Evolutionary conservation across 2,329 filamentous ascomycete genomes (phyloP).

Genomic region (Penicillium oxalicum): DNA sequence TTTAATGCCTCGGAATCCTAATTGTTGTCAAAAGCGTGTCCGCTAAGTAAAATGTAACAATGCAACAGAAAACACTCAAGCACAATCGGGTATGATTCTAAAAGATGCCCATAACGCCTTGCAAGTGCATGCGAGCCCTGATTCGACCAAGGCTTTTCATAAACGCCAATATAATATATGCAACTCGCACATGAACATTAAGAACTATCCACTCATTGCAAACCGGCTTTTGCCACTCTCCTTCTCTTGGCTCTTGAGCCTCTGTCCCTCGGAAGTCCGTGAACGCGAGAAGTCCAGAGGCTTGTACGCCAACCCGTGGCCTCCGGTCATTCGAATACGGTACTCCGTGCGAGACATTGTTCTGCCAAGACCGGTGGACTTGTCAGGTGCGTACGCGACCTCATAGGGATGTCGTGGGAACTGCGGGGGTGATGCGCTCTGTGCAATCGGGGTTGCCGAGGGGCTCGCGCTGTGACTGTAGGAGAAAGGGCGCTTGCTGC

Average conservation of each 20-base stretch:
- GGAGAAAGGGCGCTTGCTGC: conserved; percentile 12
- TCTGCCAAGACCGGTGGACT: conserved; percentile 33
- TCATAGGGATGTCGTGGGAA: conserved; percentile 34
- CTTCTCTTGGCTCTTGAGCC: conserved; percentile 11
- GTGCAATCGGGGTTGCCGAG: conserved; percentile 19
- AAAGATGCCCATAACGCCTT: conserved; percentile 8
- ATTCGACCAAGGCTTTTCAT: background rate
- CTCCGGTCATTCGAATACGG: conserved; percentile 39
- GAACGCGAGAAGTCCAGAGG: conserved; percentile 28
- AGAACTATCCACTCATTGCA: conserved; percentile 2
- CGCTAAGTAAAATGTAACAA: no score
- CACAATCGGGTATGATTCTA: conserved; percentile 8
- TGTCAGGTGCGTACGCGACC: conserved; percentile 37
- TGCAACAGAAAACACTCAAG: no score
- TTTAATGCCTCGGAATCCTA: no score
- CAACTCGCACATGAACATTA: background rate
- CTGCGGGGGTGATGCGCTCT: conserved; percentile 27
- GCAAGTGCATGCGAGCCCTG: background rate
- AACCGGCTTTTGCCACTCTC: conserved; percentile 5
- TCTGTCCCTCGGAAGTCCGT: no score
- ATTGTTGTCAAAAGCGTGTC: no score
- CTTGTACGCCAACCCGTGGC: conserved; percentile 39
- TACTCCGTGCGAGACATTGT: conserved; percentile 41
- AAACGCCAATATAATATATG: conserved; percentile 6
- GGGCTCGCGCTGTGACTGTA: conserved; percentile 24